Evolutionary conservation across 768 basidiomycete genomes (phyloP).

Genomic region (Hericium rajendrae): DNA sequence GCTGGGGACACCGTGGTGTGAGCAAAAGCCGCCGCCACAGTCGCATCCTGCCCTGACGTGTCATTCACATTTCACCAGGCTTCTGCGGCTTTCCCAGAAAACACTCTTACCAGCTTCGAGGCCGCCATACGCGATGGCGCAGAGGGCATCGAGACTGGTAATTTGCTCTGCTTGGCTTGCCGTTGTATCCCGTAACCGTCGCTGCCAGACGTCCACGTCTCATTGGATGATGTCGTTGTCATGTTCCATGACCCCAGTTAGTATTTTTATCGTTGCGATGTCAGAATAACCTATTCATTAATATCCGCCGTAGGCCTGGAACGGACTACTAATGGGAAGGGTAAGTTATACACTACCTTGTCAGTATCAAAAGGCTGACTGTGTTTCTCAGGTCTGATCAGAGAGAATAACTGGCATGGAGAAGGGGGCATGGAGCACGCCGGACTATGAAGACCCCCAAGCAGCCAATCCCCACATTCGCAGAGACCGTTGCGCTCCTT

Average conservation of each 20-base stretch:
- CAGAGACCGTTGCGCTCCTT: conserved; percentile 67
- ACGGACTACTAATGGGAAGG: conserved; percentile 72
- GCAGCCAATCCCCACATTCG: conserved; percentile 89
- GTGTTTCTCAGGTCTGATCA: conserved; percentile 40
- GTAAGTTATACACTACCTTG: conserved; percentile 24
- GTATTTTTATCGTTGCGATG: conserved; percentile 6
- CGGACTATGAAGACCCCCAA: conserved; percentile 69
- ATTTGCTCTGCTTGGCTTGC: conserved; percentile 22
- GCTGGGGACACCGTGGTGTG: conserved; percentile 72
- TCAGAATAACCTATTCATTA: not conserved
- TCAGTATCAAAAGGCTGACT: conserved; percentile 7
- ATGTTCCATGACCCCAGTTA: conserved; percentile 94
- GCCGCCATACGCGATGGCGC: conserved; percentile 92
- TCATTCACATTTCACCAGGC: conserved; percentile 39
- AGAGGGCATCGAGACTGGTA: conserved; percentile 98
- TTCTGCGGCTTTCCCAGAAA: conserved; percentile 81
- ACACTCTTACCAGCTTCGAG: conserved; percentile 91
- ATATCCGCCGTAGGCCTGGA: conserved; percentile 39
- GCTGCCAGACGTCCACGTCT: conserved; percentile 87
- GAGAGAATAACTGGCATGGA: conserved; percentile 41
- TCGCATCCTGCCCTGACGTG: conserved; percentile 1
- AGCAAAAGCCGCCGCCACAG: conserved; percentile 16
- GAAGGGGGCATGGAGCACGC: conserved; percentile 58
- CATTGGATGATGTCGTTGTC: conserved; percentile 74
- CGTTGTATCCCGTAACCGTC: conserved; percentile 34